Conservation (phyloP, 1,284 basidiomycete species). For the Ganoderma meredithae region DNA sequence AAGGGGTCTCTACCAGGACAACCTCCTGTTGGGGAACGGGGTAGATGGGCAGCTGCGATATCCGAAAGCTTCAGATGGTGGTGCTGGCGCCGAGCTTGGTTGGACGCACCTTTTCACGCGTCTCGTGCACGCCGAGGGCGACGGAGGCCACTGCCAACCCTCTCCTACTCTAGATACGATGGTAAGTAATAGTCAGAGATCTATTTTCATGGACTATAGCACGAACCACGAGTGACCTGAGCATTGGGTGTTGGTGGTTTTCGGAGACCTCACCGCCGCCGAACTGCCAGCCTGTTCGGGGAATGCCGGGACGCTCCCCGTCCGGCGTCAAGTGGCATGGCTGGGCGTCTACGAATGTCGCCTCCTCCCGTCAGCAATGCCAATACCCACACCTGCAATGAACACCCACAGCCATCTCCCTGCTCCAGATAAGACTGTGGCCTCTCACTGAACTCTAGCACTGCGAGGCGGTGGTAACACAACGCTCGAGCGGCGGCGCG, state of each 20-base stretch:
- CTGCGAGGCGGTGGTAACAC: not conserved
- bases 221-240: slow-evolving; percentile 33
- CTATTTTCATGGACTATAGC: not conserved
- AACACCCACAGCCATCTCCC: no score
- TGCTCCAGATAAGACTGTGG: no score
- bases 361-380: no score
- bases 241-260: slow-evolving; percentile 27
- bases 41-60: slow-evolving; percentile 80
- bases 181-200: not conserved
- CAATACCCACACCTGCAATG: no score
- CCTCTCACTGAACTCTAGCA: not conserved
- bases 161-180: slow-evolving; percentile 29
- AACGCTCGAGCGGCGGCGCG: not conserved
- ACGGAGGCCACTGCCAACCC: slow-evolving; percentile 28
- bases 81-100: not conserved
- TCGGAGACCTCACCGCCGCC: slow-evolving; percentile 8
- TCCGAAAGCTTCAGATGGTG: not conserved
- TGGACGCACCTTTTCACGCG: slow-evolving; percentile 35
- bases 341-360: no score
- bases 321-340: no score
- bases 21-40: slow-evolving; percentile 64
- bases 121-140: slow-evolving; percentile 32
- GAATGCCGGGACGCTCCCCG: slow-evolving; percentile 10
- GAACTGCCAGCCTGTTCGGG: not conserved
- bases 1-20: slow-evolving; percentile 74